A percentile compares a stretch with the other conserved stretches of the same genome.
These are phyloP conservation scores for Metarhizium brunneum DNA, from an alignment of 2,329 filamentous ascomycete genomes.

Conservation along the genomic window DNA sequence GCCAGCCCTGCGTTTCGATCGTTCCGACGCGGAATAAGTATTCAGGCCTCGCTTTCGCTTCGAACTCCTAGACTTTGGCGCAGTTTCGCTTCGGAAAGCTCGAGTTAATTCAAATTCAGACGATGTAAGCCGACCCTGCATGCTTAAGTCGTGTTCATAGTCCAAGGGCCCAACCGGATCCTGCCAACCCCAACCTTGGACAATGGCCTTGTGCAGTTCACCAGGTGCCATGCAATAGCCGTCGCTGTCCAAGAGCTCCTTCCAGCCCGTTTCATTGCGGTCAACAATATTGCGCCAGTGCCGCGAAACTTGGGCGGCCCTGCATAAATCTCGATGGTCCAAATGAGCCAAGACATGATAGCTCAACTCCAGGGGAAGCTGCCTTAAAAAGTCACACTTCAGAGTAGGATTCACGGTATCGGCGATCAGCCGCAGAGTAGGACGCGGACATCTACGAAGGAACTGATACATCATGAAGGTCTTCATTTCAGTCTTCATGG, in stretches of 20 bases:
- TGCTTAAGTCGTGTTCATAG: conserved; percentile 72
- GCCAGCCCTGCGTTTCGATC: conserved; percentile 43
- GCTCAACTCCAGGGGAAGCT: conserved; percentile 77
- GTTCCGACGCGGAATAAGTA: conserved; percentile 34
- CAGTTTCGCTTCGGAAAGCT: conserved; percentile 29
- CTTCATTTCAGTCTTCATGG: conserved; percentile 85
- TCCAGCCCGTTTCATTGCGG: conserved; percentile 92
- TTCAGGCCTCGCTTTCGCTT: conserved; percentile 48
- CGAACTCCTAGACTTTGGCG: conserved; percentile 35
- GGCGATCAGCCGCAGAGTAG: conserved; percentile 81
- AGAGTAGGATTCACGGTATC: conserved; percentile 87
- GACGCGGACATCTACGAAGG: conserved; percentile 75
- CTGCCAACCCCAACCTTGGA: conserved; percentile 97
- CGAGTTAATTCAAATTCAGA: conserved; percentile 43
- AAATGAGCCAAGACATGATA: conserved; percentile 83
- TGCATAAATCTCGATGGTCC: conserved; percentile 76
- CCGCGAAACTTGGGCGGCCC: conserved; percentile 86
- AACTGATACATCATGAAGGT: conserved; percentile 96
- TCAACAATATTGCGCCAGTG: conserved; percentile 88
- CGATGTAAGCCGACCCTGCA: conserved; percentile 40
- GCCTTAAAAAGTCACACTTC: conserved; percentile 84
- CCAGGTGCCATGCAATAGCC: conserved; percentile 70
- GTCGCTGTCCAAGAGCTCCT: conserved; percentile 77
- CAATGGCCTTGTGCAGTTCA: conserved; percentile 77
- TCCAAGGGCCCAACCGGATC: conserved; percentile 67